Conservation (phyloP, 139 green algal species). For the Astrephomene gubernaculifera region DNA sequence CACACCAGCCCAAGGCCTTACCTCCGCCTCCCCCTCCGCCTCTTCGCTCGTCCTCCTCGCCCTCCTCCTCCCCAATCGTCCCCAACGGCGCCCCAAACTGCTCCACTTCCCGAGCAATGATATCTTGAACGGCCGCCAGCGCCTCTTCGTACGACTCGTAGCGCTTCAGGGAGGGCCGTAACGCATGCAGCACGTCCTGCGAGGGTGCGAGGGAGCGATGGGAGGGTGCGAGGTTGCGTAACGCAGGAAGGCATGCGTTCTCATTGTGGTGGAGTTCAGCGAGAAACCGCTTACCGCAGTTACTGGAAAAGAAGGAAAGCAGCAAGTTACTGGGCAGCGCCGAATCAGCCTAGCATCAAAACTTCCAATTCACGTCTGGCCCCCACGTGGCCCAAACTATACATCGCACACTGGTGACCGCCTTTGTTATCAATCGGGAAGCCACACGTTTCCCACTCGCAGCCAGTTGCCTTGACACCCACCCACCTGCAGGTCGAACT, state of each 20-base stretch:
- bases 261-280: neutral
- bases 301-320: no score
- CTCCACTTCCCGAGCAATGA: constrained; percentile 68
- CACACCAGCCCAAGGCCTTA: no score
- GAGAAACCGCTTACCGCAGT: no score
- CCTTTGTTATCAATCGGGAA: no score
- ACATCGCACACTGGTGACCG: no score
- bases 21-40: neutral
- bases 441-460: neutral
- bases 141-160: constrained; percentile 76
- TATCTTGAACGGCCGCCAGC: constrained; percentile 60
- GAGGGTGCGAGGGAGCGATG: neutral
- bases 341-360: no score
- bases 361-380: no score
- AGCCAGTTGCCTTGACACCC: neutral
- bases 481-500: constrained; percentile 90
- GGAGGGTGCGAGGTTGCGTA: neutral
- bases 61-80: constrained; percentile 54
- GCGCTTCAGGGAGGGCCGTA: constrained; percentile 75
- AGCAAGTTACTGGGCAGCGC: no score
- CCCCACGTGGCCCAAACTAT: no score
- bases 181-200: constrained; percentile 84
- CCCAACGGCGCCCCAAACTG: constrained; percentile 42
- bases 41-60: constrained; percentile 53
- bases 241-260: neutral